Evolutionary conservation across 208 protist species (phyloP), one percentile per base, ranked within the genome.

Genomic region (Acanthamoeba lenticulata): DNA sequence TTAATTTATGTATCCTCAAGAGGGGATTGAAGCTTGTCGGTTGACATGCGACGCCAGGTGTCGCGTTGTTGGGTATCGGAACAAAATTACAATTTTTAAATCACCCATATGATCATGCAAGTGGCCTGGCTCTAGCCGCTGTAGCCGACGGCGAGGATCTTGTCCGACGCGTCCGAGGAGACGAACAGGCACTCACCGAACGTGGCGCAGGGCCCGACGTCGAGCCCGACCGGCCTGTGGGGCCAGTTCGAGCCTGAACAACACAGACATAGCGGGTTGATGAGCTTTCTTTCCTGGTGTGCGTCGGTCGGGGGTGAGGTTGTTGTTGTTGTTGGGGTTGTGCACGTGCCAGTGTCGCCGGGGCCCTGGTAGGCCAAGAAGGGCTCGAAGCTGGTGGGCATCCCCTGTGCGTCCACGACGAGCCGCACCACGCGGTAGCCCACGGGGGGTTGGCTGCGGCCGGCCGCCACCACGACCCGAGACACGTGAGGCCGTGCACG

Each of bases 291-390:
- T 55, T 1, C 47, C 21, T 9, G 11, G 47, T 6, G 47, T 55
- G 47, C 47, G 47, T 55, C 15, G 0, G 47, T 55, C 19, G 2
- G 49, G 4, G 24, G 0, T 0, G 0, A 24, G 55, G 21, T n/a
- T 27, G n/a, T 5, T 29, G 1, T 69, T 5, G 6, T 27, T 69
- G 60, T 69, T 69, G 34, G 69, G 24, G 69, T 36, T 40, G 19
- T 81, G 44, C 3, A 15, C 52, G n/a, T 45, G 57, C 79, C 79
- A 13, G 79, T 89, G 79, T 89, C 79, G 44, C 79, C 79, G 19
- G 79, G 79, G 24, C 79, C 79, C 36, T 89, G 29, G 36, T 89
- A 89, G 36, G 79, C 79, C 38, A 89, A 42, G 79, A 89, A 89
- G 79, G 79, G 79, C 32, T 89, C 79, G 45, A 60, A 89, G 0